Evolutionary conservation across 129 eudicot species (phyloP).

Genomic region (Flaveria bidentis): DNA sequence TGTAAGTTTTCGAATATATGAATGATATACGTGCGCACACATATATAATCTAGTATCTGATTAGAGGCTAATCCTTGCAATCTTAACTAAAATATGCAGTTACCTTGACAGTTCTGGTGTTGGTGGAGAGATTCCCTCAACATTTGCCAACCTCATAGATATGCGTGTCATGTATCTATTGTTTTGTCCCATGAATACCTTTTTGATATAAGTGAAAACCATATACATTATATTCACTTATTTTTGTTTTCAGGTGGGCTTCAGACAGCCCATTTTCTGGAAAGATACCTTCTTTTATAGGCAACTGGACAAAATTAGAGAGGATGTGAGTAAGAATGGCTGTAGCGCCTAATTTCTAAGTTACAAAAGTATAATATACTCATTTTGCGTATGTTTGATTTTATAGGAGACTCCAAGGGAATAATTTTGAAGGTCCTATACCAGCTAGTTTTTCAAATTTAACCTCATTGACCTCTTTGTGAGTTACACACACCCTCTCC

Average conservation of each 20-base stretch:
- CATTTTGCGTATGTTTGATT: slow-evolving; percentile 18
- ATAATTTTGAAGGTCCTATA: slow-evolving; percentile 67
- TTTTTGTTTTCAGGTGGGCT: slow-evolving; percentile 61
- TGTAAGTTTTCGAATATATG: slow-evolving; percentile 45
- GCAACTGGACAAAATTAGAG: slow-evolving; percentile 53
- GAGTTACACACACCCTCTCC: slow-evolving; percentile 21
- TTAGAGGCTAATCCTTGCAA: slow-evolving; percentile 12
- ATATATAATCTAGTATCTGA: background rate
- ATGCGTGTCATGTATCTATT: slow-evolving; percentile 47
- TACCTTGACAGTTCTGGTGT: slow-evolving; percentile 62
- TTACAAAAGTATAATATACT: background rate
- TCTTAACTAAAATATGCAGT: slow-evolving; percentile 36
- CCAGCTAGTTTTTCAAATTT: slow-evolving; percentile 63
- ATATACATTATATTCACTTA: background rate
- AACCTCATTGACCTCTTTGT: slow-evolving; percentile 55
- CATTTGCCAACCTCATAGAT: slow-evolving; percentile 54
- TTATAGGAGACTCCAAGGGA: slow-evolving; percentile 74
- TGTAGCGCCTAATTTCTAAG: background rate
- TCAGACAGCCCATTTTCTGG: slow-evolving; percentile 70
- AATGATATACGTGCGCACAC: background rate
- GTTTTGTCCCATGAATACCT: slow-evolving; percentile 6
- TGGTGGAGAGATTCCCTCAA: slow-evolving; percentile 63
- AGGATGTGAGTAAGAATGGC: slow-evolving; percentile 49
- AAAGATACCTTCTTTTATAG: slow-evolving; percentile 60
- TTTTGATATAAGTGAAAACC: slow-evolving; percentile 7